Base-by-base conservation (phyloP, 495 filamentous ascomycete species). In the Hyaloscypha hepaticicola region DNA sequence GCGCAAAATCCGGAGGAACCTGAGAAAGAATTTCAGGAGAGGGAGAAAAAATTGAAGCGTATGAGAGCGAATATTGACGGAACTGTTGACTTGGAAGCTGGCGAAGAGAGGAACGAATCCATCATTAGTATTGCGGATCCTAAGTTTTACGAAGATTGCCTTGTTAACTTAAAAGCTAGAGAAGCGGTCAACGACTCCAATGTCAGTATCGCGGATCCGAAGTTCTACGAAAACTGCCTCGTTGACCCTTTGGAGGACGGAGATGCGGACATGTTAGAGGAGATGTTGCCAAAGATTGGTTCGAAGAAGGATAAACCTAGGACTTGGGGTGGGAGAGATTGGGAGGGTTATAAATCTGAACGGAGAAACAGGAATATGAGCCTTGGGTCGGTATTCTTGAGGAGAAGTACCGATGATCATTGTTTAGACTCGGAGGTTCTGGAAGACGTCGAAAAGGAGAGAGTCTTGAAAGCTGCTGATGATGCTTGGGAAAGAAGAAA, bases 181-280 rank as follows among this genome's bases (percentile, higher is more conserved):
- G 21, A 9, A 11, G 31, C 41, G 5, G 22, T 55, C 19, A 58
- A 63, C 31, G 60, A 57, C 16, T 4, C 16, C 5, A 51, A 48
- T 16, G 16, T 62, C n/a, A 66, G 60, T 31, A 72, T 72, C 48
- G 65, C 61, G 26, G 64, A 72, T 52, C 64, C 70, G 11, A 63
- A 34, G 27, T 72, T 69, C 53, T 72, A 72, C 38, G 65, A 67
- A 12, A 67, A 72, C 34, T 72, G 67, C 29, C 45, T 72, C 28
- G 48, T 66, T 34, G 24, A 33, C 26, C 26, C 29, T 3, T 25
- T 34, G 6, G 28, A 26, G 28, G 58, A 14, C 27, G 31, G 4
- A 14, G 34, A 25, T 14, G 33, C 22, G 12, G 60, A 58, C 1
- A 24, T 27, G 45, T 24, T 24, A 21, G 25, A 28, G 9, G 49